A percentile compares a stretch with the other conserved stretches of the same genome.
Evolutionary conservation across 164 flowering plant species (phyloP).

Genomic region (grape (Vitis vinifera)): DNA sequence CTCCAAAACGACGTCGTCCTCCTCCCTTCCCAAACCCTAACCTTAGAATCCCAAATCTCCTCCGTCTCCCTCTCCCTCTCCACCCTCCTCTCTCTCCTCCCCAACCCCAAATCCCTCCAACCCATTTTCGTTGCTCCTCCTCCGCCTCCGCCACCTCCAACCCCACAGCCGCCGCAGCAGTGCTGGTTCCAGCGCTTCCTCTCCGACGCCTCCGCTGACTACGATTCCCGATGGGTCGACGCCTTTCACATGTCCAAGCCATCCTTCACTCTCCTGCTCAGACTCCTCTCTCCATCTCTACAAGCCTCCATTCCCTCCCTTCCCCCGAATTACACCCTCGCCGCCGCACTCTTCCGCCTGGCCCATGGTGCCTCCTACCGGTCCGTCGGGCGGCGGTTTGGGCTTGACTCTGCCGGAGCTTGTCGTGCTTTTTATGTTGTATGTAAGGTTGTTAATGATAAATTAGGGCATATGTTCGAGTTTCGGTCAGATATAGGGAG

Average conservation of each 20-base stretch:
- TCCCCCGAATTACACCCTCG: constrained; percentile 44
- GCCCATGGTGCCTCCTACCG: constrained; percentile 61
- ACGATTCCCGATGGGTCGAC: constrained; percentile 48
- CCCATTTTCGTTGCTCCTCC: constrained; percentile 3
- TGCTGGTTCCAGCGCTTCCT: constrained; percentile 64
- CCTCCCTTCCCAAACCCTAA: constrained; percentile 59
- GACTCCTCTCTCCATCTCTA: constrained; percentile 38
- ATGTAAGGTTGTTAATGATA: constrained; percentile 52
- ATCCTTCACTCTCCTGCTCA: constrained; percentile 53
- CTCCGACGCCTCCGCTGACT: constrained; percentile 22
- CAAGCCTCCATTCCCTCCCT: constrained; percentile 18
- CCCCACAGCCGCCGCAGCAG: neutral
- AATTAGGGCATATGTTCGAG: constrained; percentile 47
- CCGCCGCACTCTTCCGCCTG: constrained; percentile 60
- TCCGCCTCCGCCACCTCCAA: neutral
- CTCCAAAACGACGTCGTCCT: constrained; percentile 53
- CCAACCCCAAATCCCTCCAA: constrained; percentile 3
- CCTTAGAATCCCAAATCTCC: constrained; percentile 53
- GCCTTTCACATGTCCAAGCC: constrained; percentile 57
- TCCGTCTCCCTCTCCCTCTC: constrained; percentile 44
- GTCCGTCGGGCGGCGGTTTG: constrained; percentile 55
- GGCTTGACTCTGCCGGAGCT: constrained; percentile 41
- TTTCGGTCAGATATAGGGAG: constrained; percentile 33
- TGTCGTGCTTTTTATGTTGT: constrained; percentile 61
- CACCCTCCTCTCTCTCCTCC: constrained; percentile 17